phyloP scores from a whole-genome alignment of 768 basidiomycete genomes.

The Phlebiopsis flavidoalba region DNA sequence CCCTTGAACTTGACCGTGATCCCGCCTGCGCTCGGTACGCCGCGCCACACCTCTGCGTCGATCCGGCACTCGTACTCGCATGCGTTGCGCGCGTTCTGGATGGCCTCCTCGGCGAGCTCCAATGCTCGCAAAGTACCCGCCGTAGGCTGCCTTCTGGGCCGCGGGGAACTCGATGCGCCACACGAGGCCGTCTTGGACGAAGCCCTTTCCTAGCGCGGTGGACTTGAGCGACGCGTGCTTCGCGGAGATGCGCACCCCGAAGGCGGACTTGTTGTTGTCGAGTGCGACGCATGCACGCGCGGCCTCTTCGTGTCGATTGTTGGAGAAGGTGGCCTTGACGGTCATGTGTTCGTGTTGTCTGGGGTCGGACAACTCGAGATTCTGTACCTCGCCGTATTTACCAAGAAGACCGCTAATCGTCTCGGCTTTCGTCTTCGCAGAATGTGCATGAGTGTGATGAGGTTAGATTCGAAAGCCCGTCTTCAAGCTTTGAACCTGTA shows the following conservation, averaged over 20 bases:
- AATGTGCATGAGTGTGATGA: constrained; percentile 51
- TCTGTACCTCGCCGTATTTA: constrained; percentile 43
- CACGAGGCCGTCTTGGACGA: constrained; percentile 49
- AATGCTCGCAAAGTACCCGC: constrained; percentile 54
- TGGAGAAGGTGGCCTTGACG: constrained; percentile 44
- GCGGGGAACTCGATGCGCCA: constrained; percentile 58
- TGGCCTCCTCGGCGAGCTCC: constrained; percentile 45
- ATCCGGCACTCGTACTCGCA: constrained; percentile 37
- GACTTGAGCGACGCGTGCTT: constrained; percentile 40
- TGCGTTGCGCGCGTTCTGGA: constrained; percentile 34
- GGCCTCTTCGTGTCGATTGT: constrained; percentile 43
- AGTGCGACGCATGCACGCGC: constrained; percentile 46
- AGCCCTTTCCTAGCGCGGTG: constrained; percentile 26
- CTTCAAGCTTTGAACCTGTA: constrained; percentile 46
- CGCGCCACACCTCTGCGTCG: constrained; percentile 46
- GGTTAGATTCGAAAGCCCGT: constrained; percentile 69
- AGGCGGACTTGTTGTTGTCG: constrained; percentile 36
- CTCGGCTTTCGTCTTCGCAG: constrained; percentile 25
- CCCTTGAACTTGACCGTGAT: constrained; percentile 58
- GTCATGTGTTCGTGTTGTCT: constrained; percentile 15
- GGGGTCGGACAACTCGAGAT: constrained; percentile 24
- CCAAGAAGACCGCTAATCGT: constrained; percentile 35
- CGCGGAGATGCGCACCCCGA: constrained; percentile 36
- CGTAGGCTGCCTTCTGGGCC: constrained; percentile 52
- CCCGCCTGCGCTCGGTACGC: constrained; percentile 50